Evolutionary conservation across 441 rosid species (phyloP).

Genomic region (Hura crepitans): DNA sequence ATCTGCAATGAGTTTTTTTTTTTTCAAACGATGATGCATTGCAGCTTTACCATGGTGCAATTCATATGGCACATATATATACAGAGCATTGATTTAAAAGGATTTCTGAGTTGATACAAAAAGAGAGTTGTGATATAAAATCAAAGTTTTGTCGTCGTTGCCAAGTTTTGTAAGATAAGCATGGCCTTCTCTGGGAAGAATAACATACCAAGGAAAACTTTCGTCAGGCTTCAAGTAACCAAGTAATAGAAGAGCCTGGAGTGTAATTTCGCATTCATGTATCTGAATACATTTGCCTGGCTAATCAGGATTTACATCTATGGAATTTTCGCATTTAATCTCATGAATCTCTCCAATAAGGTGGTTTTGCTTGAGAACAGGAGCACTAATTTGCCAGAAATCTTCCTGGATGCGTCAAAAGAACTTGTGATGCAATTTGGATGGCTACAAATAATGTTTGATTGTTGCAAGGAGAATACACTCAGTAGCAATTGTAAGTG

Average conservation of each 20-base stretch:
- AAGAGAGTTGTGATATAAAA: slow-evolving; percentile 21
- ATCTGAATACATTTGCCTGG: slow-evolving; percentile 11
- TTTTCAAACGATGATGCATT: slow-evolving; percentile 8
- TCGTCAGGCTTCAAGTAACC: slow-evolving; percentile 14
- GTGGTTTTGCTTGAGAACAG: slow-evolving; percentile 19
- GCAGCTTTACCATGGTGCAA: slow-evolving; percentile 28
- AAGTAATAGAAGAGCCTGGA: slow-evolving; percentile 26
- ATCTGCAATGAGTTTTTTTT: slow-evolving; percentile 21
- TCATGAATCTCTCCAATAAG: slow-evolving; percentile 21
- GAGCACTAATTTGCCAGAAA: slow-evolving; percentile 13
- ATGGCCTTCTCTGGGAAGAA: slow-evolving; percentile 25
- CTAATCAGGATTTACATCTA: slow-evolving; percentile 7
- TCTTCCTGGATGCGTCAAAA: slow-evolving; percentile 17
- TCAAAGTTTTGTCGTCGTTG: slow-evolving; percentile 21
- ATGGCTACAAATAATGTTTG: slow-evolving; percentile 4
- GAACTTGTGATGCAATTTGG: background rate
- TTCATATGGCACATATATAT: slow-evolving; percentile 17
- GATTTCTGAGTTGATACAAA: slow-evolving; percentile 26
- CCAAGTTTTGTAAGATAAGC: slow-evolving; percentile 30
- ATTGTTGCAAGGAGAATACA: slow-evolving; percentile 22
- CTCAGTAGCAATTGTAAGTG: slow-evolving; percentile 23
- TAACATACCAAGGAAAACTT: slow-evolving; percentile 22
- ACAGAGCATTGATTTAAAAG: slow-evolving; percentile 23
- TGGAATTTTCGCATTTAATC: background rate
- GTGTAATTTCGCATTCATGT: slow-evolving; percentile 18